Base-by-base conservation (phyloP, 129 eudicot species). In the Lonicera japonica region DNA sequence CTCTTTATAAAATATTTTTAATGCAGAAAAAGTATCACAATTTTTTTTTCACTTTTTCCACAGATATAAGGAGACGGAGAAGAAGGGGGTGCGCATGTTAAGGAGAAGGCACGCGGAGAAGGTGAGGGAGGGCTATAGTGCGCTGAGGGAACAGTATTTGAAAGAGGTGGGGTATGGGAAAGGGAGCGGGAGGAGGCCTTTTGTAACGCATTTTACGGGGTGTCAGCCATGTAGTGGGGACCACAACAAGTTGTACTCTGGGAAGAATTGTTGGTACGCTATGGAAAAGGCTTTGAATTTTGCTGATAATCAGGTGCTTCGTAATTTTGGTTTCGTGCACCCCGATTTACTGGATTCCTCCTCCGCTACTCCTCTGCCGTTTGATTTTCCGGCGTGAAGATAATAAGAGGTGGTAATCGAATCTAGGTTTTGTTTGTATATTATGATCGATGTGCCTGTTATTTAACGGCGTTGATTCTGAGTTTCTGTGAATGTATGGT, bases 251-350 rank as follows among this genome's bases (percentile, higher is more conserved):
- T 56, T 76, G 82, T 90, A 86, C 21, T 71, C 83, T 0, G 79
- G 82, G 1, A 70, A 77, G 43, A 75, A 63, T 19, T 90, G 97
- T 24, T 79, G 74, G 70, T 82, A 77, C 7, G 85, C 83, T 16
- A 90, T 90, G 97, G 65, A 58, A 34, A 82, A 50, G 52, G 94
- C 90, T 34, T 69, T 90, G 69, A 77, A 73, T 10, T 90, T 79
- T 71, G 97, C 95, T 5, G 97, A 86, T 77, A 81, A 86, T 74
- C 95, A 90, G 78, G 97, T 90, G 76, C 70, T 90, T 38, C 76
- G 94, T 16, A 86, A 84, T 38, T 90, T 71, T 54, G 97, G 97
- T 51, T 90, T 70, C n/a, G 55, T 79, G 65, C 95, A 78, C 56
- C 78, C 61, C 15, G 84, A 82, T 80, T 54, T 90, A 17, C 58